phyloP scores from a whole-genome alignment of 768 basidiomycete genomes.

The Leucosporidium creatinivorum region DNA sequence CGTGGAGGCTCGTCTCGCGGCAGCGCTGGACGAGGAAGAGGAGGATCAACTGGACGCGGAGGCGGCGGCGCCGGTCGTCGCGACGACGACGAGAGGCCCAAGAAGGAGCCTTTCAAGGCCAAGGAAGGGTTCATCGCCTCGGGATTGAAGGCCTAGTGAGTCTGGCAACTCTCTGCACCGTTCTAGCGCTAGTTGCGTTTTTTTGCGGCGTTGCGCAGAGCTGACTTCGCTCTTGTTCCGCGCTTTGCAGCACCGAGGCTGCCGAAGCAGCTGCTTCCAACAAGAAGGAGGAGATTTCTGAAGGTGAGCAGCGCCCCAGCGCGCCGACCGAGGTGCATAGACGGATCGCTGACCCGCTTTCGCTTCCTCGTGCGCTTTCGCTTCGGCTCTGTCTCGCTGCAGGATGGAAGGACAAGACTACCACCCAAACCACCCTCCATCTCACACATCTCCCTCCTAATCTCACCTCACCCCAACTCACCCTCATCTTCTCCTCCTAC shows the following conservation, averaged over 20 bases:
- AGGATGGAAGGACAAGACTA: conserved; percentile 8
- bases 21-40: conserved; percentile 1
- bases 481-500: conserved; percentile 88
- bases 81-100: conserved; percentile 10
- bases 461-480: conserved; percentile 80
- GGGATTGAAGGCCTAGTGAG: conserved; percentile 29
- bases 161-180: neutral
- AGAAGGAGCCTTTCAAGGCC: conserved; percentile 32
- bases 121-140: conserved; percentile 30
- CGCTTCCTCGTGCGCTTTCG: neutral
- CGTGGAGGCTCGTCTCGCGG: conserved; percentile 1
- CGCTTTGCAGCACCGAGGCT: conserved; percentile 20
- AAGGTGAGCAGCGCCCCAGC: neutral
- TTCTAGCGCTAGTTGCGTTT: neutral
- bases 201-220: neutral
- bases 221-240: neutral
- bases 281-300: neutral
- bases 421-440: conserved; percentile 63
- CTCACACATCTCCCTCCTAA: conserved; percentile 87
- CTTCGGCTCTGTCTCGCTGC: too few relatives aligned
- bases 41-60: conserved; percentile 2
- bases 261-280: conserved; percentile 6
- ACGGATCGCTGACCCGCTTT: neutral
- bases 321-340: too few relatives aligned
- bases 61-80: neutral